Evolutionary conservation across 179 eudicot genomes (phyloP).

Genomic region (Silene vulgaris): DNA sequence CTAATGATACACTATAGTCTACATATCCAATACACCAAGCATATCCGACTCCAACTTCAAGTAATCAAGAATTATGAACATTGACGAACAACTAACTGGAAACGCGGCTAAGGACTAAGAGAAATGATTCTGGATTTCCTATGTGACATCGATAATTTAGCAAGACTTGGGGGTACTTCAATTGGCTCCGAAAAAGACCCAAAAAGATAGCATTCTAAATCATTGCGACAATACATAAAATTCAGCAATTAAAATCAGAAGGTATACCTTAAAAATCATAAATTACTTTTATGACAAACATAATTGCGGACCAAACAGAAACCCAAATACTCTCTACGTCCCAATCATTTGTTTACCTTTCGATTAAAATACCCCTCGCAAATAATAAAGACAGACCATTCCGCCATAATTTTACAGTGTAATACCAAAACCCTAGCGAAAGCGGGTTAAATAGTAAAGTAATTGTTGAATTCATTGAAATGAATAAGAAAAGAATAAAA

Average conservation of each 20-base stretch:
- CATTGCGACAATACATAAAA: background rate
- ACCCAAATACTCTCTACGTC: too few species aligned
- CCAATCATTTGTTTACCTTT: too few species aligned
- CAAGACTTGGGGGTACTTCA: background rate
- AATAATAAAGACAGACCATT: background rate
- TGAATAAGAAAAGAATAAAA: background rate
- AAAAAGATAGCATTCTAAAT: background rate
- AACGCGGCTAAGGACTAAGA: background rate
- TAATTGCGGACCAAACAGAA: background rate
- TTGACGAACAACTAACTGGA: background rate
- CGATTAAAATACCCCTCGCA: too few species aligned
- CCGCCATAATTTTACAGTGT: background rate
- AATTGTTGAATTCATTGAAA: background rate
- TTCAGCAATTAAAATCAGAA: background rate
- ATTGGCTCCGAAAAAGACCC: background rate
- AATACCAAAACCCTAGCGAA: conserved; percentile 8
- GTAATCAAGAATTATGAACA: background rate
- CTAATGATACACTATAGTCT: background rate
- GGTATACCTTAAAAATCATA: background rate
- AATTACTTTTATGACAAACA: background rate
- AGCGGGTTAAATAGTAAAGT: background rate
- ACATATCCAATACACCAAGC: background rate
- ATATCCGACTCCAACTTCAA: background rate
- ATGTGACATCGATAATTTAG: background rate
- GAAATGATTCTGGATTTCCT: background rate